Base-by-base conservation (phyloP, 139 green algal genomes). In the Chlorella ohadii region DNA sequence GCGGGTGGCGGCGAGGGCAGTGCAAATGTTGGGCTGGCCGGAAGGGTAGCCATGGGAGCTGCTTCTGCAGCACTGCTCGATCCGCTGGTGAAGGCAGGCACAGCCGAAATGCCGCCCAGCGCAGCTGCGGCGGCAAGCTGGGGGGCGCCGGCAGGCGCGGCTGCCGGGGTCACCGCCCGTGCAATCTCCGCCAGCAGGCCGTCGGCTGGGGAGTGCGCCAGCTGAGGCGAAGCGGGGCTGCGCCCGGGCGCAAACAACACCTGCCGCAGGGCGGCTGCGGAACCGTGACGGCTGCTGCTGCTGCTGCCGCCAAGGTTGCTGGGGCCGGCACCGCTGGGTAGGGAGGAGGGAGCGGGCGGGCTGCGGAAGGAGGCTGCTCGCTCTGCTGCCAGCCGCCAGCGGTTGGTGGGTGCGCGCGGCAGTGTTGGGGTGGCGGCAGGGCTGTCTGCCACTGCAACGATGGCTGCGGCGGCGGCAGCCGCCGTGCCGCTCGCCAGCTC, bases 101-200 rank as follows among this genome's bases (percentile, higher is more conserved):
- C 39, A 5, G 28, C 72, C 25, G n/a, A 16, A 0, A 17, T n/a
- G 72, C 71, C 61, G 71, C 2, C 51, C 51, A 13, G 51, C 51
- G 15, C 51, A 59, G 51, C 12, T 23, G 51, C 11, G 51, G 39
- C 71, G 39, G 71, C 41, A 17, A 41, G 67, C 67, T 4, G 19
- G 34, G 67, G 17, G 1, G 67, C 34, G 0, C 27, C 25, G n/a
- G 71, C 33, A 38, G 27, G n/a, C n/a, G 74, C 51, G 33, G 74
- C 55, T 25, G 73, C 41, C 6, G 51, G 73, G 51, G 28, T 80
- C 19, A 80, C 55, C 13, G 36, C 74, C 11, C 74, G 31, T 1
- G 27, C 33, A 25, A 81, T 81, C 33, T 81, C 74, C 11, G 74
- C 74, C 33, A 81, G 74, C 74, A 81, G 55, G 55, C 67, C 55